phyloP scores from a whole-genome alignment of 345 rosid species.

The Brassica juncea region DNA sequence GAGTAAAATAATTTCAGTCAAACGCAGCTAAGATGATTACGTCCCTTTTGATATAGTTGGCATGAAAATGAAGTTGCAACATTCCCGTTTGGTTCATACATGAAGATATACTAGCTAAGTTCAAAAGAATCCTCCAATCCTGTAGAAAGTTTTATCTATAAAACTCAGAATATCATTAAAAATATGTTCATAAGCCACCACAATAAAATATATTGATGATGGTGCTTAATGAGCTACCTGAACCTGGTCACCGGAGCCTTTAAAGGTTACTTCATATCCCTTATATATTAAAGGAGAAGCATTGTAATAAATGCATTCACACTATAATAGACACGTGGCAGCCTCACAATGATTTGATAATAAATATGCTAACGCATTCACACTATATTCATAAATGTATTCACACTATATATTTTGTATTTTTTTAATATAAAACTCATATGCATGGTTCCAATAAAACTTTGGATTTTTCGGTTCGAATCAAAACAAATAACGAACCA shows the following conservation, averaged over 20 bases:
- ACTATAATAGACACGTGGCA: no score
- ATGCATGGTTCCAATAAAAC: no score
- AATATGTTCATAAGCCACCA: not conserved
- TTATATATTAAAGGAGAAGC: no score
- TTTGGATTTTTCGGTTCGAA: no score
- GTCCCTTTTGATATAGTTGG: not conserved
- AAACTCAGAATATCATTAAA: not conserved
- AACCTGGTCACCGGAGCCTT: not conserved
- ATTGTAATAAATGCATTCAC: no score
- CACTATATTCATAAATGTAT: no score
- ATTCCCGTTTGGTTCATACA: constrained; percentile 1
- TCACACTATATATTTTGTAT: no score
- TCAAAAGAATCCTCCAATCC: not conserved
- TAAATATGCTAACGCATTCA: no score
- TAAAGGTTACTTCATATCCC: not conserved
- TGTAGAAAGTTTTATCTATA: not conserved
- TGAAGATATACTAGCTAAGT: not conserved
- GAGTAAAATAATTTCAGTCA: not conserved
- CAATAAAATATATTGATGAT: not conserved
- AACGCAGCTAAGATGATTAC: not conserved
- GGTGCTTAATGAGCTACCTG: not conserved
- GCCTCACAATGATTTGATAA: no score
- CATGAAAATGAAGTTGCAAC: not conserved
- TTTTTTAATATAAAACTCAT: no score
- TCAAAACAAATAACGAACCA: no score